Conservation (phyloP, 495 filamentous ascomycete genomes). For the Xylaria castorea region DNA sequence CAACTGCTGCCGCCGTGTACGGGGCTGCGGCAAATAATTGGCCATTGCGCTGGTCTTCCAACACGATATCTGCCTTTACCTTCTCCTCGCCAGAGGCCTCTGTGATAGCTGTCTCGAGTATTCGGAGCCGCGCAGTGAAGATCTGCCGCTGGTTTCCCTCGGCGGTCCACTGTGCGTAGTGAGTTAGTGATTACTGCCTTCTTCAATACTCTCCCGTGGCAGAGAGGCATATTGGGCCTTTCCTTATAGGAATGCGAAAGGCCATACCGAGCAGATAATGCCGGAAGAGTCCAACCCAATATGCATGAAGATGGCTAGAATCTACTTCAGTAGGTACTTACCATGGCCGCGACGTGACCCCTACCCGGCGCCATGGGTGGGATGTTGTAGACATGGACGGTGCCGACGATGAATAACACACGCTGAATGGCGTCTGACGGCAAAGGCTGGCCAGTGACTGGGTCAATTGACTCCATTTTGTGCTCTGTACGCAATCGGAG, state of each 20-base stretch:
- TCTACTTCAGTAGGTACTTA: constrained; percentile 16
- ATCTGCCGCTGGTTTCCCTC: constrained; percentile 70
- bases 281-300: neutral
- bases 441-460: constrained; percentile 62
- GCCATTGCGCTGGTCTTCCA: constrained; percentile 74
- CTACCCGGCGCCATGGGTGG: constrained; percentile 72
- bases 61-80: constrained; percentile 72
- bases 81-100: constrained; percentile 52
- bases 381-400: constrained; percentile 81
- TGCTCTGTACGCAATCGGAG: neutral
- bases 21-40: constrained; percentile 81
- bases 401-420: constrained; percentile 71
- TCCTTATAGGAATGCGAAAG: neutral
- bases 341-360: constrained; percentile 71
- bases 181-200: constrained; percentile 22
- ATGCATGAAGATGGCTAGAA: neutral
- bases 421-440: constrained; percentile 77
- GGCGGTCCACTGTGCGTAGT: constrained; percentile 66
- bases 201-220: neutral
- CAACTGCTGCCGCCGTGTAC: constrained; percentile 62
- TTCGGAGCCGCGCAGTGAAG: constrained; percentile 80
- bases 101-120: constrained; percentile 73
- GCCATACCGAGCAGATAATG: neutral
- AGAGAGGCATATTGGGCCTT: neutral
- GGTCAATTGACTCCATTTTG: constrained; percentile 59